phyloP scores from a whole-genome alignment of 1,139 yeast species.

The Spathaspora sp. region DNA sequence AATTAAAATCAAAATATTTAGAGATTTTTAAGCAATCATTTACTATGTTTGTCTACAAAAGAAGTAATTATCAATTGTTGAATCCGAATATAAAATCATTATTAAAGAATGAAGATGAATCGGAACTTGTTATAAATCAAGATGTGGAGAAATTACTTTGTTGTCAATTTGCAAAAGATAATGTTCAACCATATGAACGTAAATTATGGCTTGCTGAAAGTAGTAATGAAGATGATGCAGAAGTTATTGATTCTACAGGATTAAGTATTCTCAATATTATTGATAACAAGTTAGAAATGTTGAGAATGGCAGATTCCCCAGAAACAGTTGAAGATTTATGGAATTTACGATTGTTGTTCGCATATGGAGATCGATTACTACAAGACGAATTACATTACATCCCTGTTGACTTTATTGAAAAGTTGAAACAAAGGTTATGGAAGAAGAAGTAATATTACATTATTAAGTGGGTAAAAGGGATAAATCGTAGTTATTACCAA shows the following conservation, averaged over 20 bases:
- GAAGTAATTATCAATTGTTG: conserved; percentile 41
- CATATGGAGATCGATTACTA: conserved; percentile 51
- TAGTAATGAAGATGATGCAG: conserved; percentile 16
- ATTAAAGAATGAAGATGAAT: conserved; percentile 30
- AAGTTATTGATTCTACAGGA: conserved; percentile 15
- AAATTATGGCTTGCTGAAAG: conserved; percentile 33
- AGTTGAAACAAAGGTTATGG: conserved; percentile 49
- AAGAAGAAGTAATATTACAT: too few relatives aligned
- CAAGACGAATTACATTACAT: conserved; percentile 37
- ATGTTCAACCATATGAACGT: conserved; percentile 34
- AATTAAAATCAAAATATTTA: conserved; percentile 33
- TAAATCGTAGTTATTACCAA: too few relatives aligned
- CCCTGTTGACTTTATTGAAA: conserved; percentile 50
- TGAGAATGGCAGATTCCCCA: conserved; percentile 45
- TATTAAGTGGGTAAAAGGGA: too few relatives aligned
- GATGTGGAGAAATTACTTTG: conserved; percentile 24
- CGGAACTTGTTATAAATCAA: conserved; percentile 25
- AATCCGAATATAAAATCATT: conserved; percentile 38
- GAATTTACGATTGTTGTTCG: conserved; percentile 64
- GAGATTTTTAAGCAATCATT: conserved; percentile 45
- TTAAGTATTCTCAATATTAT: conserved; percentile 47
- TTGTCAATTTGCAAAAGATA: conserved; percentile 22
- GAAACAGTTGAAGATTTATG: conserved; percentile 55
- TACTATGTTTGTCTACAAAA: conserved; percentile 52
- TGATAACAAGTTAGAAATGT: conserved; percentile 57